Evolutionary conservation across 805 yeast species (phyloP).

Genomic region (Candida easanensis): DNA sequence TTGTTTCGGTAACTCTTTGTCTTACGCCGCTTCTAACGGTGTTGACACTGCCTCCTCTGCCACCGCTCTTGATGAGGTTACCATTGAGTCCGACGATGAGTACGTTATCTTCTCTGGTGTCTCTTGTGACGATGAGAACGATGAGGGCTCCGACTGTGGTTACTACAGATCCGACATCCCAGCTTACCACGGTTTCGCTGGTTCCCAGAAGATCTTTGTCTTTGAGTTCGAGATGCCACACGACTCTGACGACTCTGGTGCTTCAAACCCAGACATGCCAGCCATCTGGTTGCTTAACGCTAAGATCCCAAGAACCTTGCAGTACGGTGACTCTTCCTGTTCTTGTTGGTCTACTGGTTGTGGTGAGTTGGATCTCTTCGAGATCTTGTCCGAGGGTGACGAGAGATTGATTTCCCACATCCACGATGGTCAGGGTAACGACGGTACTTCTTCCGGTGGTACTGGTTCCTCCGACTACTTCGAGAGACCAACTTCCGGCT

Average conservation of each 20-base stretch:
- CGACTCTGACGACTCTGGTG: constrained; percentile 42
- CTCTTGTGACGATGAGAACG: constrained; percentile 46
- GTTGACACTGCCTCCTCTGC: constrained; percentile 67
- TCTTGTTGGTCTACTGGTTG: constrained; percentile 98
- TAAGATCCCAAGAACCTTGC: constrained; percentile 93
- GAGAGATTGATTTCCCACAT: constrained; percentile 73
- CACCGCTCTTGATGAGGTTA: constrained; percentile 63
- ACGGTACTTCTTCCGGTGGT: constrained; percentile 62
- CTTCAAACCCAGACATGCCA: constrained; percentile 88
- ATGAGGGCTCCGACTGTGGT: constrained; percentile 57
- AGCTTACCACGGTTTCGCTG: constrained; percentile 93
- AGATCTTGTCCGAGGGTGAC: constrained; percentile 76
- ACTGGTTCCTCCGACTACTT: constrained; percentile 90
- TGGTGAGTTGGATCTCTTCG: constrained; percentile 96
- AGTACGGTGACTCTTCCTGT: constrained; percentile 82
- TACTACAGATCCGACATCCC: constrained; percentile 82
- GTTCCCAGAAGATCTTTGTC: constrained; percentile 78
- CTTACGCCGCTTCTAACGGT: constrained; percentile 80
- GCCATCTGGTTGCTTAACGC: constrained; percentile 96
- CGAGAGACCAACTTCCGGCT: constrained; percentile 71
- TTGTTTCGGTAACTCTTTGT: constrained; percentile 88
- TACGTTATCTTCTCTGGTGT: constrained; percentile 75
- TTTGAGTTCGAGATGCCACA: constrained; percentile 95
- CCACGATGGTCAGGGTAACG: constrained; percentile 78
- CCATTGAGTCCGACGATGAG: constrained; percentile 73